Evolutionary conservation across 1,284 basidiomycete species (phyloP), one percentile per base, ranked within the genome.

Genomic region (Ustilago lituana): DNA sequence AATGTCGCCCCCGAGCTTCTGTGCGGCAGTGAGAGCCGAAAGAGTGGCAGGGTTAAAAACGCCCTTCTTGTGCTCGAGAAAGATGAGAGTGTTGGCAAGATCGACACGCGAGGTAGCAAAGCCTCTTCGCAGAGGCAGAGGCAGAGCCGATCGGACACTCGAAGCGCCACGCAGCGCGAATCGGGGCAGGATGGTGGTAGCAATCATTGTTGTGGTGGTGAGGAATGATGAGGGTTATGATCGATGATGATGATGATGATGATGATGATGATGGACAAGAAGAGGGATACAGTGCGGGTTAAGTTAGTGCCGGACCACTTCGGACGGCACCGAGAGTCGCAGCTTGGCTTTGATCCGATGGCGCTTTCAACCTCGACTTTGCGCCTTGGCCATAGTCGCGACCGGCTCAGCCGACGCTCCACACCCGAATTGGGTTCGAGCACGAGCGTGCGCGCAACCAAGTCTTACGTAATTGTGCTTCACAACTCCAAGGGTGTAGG

Each of bases 11-110:
- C 84, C 85, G 11, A 98, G 86, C 74, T 90, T 86, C 68, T 88
- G 85, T 1, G 94, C 94, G 24, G 94, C 94, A 1, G 92, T 92
- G 69, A 98, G 84, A 32, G 95, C 94, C 29, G 90, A 92, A 56
- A 96, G 86, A n/a, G 91, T 90, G 9, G 88, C 89, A 5, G 92
- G 87, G 66, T 93, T 92, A 73, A 98, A 87, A 70, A 87, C 86
- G 43, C 93, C 93, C 49, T 88, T 86, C 58, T 88, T 88, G 83
- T 97, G 93, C 84, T 97, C 95, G 62, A 97, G 85, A 75, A 92
- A 91, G 46, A 97, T 88, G 17, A 97, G 87, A 0, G 92, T 84
- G 44, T 84, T 84, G 50, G 75, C 77, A 19, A 73, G 56, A 27
- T 73, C 63, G 51, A 74, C 59, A 22, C 66, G 63, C 12, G 75